Percentiles rank a stretch among this genome's conserved stretches.
Conservation (phyloP, 2,329 filamentous ascomycete genomes). For the Fusarium kyushuense region DNA sequence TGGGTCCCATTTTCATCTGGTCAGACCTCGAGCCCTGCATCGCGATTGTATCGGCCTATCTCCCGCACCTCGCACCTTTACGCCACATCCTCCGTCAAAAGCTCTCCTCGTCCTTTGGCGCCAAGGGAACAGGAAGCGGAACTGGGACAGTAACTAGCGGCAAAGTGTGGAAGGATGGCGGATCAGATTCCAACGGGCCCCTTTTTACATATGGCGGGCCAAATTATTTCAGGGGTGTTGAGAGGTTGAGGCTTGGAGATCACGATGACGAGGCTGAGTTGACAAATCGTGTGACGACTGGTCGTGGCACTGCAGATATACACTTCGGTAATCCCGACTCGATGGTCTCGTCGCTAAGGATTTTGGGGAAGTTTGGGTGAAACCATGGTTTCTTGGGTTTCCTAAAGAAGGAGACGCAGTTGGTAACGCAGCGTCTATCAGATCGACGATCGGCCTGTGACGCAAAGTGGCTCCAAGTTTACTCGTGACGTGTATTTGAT, state of each 20-base stretch:
- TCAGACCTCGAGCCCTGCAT: constrained; percentile 25
- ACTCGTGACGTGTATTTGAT: no score
- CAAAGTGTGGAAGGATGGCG: neutral
- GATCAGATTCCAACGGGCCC: neutral
- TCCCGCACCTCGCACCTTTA: constrained; percentile 22
- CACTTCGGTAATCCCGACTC: neutral
- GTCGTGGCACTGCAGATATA: neutral
- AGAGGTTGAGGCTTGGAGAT: constrained; percentile 8
- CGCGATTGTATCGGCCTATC: constrained; percentile 22
- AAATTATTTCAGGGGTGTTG: neutral
- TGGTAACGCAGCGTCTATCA: no score
- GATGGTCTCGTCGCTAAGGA: no score
- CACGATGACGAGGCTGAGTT: constrained; percentile 20
- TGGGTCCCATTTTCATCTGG: constrained; percentile 29
- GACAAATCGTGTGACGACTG: neutral
- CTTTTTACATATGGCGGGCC: constrained; percentile 21
- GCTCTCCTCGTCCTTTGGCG: constrained; percentile 2
- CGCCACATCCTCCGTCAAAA: constrained; percentile 12
- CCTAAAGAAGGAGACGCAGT: no score
- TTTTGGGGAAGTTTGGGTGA: no score
- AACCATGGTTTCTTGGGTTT: no score
- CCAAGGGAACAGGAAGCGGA: neutral
- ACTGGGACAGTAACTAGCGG: neutral
- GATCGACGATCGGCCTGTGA: no score
- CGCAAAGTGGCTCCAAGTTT: no score